Evolutionary conservation across 2,329 filamentous ascomycete genomes (phyloP).

Genomic region (Teratosphaeria pseudoeucalypti): DNA sequence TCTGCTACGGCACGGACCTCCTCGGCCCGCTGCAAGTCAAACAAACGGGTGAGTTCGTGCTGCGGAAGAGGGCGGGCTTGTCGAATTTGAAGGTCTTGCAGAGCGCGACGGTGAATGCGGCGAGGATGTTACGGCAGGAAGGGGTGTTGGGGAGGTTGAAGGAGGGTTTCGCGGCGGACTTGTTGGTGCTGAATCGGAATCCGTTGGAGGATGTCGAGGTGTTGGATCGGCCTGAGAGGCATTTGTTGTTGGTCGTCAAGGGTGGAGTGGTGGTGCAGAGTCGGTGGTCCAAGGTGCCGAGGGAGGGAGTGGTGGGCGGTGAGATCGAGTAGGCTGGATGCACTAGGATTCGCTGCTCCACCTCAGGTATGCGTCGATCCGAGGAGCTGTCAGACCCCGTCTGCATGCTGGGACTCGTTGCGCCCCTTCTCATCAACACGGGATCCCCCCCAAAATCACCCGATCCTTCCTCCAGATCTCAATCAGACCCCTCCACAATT

Average conservation of each 20-base stretch:
- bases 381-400: no score
- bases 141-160: constrained; percentile 41
- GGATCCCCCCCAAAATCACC: constrained; percentile 17
- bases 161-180: constrained; percentile 42
- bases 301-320: constrained; percentile 3
- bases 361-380: background rate
- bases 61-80: constrained; percentile 36
- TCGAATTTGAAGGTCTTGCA: constrained; percentile 36
- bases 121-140: constrained; percentile 39
- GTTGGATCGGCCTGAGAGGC: constrained; percentile 38
- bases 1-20: constrained; percentile 48
- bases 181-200: constrained; percentile 43
- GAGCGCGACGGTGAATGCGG: constrained; percentile 44
- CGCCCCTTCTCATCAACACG: background rate
- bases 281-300: constrained; percentile 20
- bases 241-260: constrained; percentile 44
- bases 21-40: constrained; percentile 39
- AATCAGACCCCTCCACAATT: constrained; percentile 32
- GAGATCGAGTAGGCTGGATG: background rate
- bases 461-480: constrained; percentile 38
- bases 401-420: no score
- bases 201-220: constrained; percentile 47
- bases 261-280: constrained; percentile 40
- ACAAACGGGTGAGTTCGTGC: constrained; percentile 41
- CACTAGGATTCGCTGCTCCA: background rate